Evolutionary conservation across 2,329 filamentous ascomycete genomes (phyloP).

Genomic region (Alternaria sp.): DNA sequence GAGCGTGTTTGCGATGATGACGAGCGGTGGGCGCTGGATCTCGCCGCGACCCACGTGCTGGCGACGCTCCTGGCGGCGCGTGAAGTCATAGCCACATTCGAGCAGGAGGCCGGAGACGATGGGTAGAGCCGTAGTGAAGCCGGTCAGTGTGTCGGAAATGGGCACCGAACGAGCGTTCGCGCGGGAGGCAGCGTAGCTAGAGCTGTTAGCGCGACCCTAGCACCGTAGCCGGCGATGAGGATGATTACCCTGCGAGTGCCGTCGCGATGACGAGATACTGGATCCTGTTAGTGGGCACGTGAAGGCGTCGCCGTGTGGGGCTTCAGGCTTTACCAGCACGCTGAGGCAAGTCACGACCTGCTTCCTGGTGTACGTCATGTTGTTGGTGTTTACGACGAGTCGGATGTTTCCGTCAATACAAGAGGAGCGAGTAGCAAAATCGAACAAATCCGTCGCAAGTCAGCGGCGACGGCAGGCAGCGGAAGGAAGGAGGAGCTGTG

Average conservation of each 20-base stretch:
- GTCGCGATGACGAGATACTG: constrained; percentile 56
- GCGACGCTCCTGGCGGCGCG: constrained; percentile 44
- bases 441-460: background rate
- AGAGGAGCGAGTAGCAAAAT: background rate
- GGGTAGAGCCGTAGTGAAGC: constrained; percentile 55
- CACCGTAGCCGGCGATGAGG: background rate
- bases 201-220: constrained; percentile 19
- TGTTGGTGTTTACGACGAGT: constrained; percentile 4
- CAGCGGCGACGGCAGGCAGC: background rate
- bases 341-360: constrained; percentile 53
- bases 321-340: constrained; percentile 45
- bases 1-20: constrained; percentile 51
- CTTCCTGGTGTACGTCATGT: constrained; percentile 51
- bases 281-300: constrained; percentile 6
- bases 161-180: constrained; percentile 52
- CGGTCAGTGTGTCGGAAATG: constrained; percentile 53
- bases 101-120: constrained; percentile 55
- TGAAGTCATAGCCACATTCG: constrained; percentile 50
- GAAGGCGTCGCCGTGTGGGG: background rate
- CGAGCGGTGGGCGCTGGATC: constrained; percentile 46
- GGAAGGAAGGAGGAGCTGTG: background rate
- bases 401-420: background rate
- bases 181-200: constrained; percentile 44
- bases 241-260: constrained; percentile 49
- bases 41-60: constrained; percentile 43